These are phyloP conservation scores for Begonia peltatifolia DNA, from an alignment of 306 rosid species.

Conservation along the genomic window DNA sequence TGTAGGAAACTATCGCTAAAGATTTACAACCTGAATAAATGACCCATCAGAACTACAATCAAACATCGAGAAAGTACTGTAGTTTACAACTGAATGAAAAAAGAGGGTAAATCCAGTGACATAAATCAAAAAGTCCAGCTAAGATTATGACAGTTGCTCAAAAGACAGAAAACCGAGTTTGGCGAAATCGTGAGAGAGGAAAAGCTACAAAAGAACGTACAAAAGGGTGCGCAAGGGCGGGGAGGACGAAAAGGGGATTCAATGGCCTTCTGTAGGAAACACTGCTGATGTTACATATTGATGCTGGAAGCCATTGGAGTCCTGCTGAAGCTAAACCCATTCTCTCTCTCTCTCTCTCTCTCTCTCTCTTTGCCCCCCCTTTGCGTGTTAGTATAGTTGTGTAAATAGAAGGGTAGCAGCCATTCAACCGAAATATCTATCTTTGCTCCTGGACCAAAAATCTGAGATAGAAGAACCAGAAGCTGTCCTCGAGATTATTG, in stretches of 20 bases:
- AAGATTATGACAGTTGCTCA: background rate
- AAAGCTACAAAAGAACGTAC: constrained; percentile 10
- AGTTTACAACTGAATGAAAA: background rate
- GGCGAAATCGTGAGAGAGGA: background rate
- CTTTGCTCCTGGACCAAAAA: no score
- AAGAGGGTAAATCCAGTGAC: background rate
- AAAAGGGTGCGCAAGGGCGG: constrained; percentile 6
- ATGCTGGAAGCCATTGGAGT: constrained; percentile 1
- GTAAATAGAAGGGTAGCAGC: no score
- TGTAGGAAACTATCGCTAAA: background rate
- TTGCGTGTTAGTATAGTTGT: no score
- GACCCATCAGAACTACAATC: background rate
- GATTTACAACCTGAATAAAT: background rate
- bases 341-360: background rate
- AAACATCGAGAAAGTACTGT: background rate
- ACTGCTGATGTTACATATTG: background rate
- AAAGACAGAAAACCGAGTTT: background rate
- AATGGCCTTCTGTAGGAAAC: background rate
- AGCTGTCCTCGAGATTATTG: no score
- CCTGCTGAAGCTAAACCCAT: constrained; percentile 14
- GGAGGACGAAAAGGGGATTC: background rate
- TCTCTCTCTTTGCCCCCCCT: no score
- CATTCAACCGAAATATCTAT: no score
- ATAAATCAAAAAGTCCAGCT: background rate
- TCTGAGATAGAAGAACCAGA: no score